Evolutionary conservation across 352 stramenopile species (phyloP), one percentile per base, ranked within the genome.

Genomic region (Globisporangium perplexum): DNA sequence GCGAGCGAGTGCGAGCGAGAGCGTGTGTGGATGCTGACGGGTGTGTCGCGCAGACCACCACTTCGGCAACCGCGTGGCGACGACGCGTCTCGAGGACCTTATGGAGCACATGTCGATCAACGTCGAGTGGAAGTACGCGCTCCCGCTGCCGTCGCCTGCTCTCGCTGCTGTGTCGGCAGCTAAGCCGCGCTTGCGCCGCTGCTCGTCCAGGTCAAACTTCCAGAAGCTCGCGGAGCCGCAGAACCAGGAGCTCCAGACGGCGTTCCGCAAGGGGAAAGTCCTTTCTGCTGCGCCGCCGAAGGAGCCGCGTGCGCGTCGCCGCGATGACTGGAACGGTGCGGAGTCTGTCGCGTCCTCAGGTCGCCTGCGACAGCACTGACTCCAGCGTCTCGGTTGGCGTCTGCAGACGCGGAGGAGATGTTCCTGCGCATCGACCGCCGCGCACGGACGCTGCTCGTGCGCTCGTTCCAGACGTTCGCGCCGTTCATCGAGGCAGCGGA

Each of bases 61-160:
- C 50, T 88, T 93, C 59, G 83, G 80, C 42, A 91, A 93, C 62
- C 72, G 77, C 53, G 67, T 69, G 11, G 81, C 78, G 8, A 83
- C 81, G 3, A 88, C 78, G 20, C 63, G 76, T 23, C 54, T 93
- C 28, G 83, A 93, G 47, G 83, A 93, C 49, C 64, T 93, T 39
- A 90, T 93, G 83, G 78, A 93, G 59, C 83, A 93, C 72, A 89
- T 93, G 81, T 70, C 75, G 30, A 84, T 93, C n/a, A 85, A 76
- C 36, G 83, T 93, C 33, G 79, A 93, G 31, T 93, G 83, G 83
- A 85, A 73, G 79, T 91, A 53, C 14, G 57, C 33, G 7, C 7
- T 1, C 4, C 11, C 11, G 5, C 15, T 7, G 17, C 1, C 18
- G 15, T 35, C 8, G 26, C 1, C 18, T 20, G 45, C 2, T 15